These are phyloP conservation scores for Lagenidium giganteum DNA, from an alignment of 352 stramenopile species.

Conservation along the genomic window DNA sequence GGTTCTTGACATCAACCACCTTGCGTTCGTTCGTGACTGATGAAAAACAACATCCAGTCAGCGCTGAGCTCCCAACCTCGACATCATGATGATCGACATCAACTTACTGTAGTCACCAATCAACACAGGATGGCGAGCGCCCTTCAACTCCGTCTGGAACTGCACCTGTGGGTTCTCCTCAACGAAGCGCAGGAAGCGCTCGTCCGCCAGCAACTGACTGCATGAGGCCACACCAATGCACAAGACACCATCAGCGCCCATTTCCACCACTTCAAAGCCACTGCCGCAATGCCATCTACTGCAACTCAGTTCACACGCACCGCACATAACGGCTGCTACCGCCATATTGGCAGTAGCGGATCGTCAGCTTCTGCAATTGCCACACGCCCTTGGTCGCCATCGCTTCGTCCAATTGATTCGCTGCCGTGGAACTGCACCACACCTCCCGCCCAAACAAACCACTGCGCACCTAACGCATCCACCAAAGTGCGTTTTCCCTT, in stretches of 20 bases:
- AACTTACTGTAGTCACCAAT: slow-evolving; percentile 80
- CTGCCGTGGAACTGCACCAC: too few relatives aligned
- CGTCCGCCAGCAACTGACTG: slow-evolving; percentile 64
- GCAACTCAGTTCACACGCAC: too few relatives aligned
- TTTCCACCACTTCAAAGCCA: too few relatives aligned
- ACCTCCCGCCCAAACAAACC: too few relatives aligned
- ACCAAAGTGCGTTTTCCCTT: too few relatives aligned
- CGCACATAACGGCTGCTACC: too few relatives aligned
- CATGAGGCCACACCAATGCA: too few relatives aligned
- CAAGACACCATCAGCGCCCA: too few relatives aligned
- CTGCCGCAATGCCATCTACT: too few relatives aligned
- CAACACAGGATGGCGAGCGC: slow-evolving; percentile 73
- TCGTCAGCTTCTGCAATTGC: slow-evolving; percentile 77
- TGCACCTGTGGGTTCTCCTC: slow-evolving; percentile 84
- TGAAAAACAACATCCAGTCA: too few relatives aligned
- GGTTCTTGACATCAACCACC: slow-evolving; percentile 86
- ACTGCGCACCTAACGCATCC: too few relatives aligned
- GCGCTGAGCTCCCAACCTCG: not conserved
- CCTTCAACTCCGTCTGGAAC: slow-evolving; percentile 84
- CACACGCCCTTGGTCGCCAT: slow-evolving; percentile 78
- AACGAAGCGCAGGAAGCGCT: slow-evolving; percentile 79
- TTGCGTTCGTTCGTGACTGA: slow-evolving; percentile 78
- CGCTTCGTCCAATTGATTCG: slow-evolving; percentile 5
- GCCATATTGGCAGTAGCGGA: slow-evolving; percentile 75
- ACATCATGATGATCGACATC: too few relatives aligned